Base-by-base conservation (phyloP, 1,284 basidiomycete species). In the Cerioporus squamosus region DNA sequence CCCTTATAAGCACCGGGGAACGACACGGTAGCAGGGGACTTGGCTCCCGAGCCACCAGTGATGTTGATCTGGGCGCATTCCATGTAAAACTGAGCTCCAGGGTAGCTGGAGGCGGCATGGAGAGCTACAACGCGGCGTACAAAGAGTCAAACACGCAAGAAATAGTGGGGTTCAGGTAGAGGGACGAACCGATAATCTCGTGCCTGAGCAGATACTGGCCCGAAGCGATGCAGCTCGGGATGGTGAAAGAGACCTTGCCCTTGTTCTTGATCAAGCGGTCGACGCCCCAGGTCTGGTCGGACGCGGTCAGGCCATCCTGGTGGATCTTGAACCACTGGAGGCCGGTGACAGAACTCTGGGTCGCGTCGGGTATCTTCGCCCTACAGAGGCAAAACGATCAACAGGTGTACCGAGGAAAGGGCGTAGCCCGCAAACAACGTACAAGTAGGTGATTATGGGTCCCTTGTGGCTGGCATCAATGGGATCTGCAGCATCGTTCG, bases 21-120 rank as follows among this genome's bases (percentile, higher is more conserved):
- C 57, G 74, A 76, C 33, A 82, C 81, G 15, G 79, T 81, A 12
- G 78, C 72, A 3, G 81, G 81, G 8, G 67, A 68, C 14, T 76
- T 74, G 55, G 66, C 76, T 22, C 81, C 80, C 45, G 63, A 75
- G 7, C 81, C 80, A 18, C 81, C 81, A 12, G 79, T 81, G 53
- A 84, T 76, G 53, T 78, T 64, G 53, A 83, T 68, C 63, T 82
- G 81, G 14, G 79, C 80, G 53, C 80, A 82, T 66, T 81, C 79
- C 80, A 81, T 80, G 78, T 82, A 82, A 67, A 84, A 72, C 60
- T 84, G 82, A 38, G 83, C 82, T 40, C 82, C 82, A 24, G 81
- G 81, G 65, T 82, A 81, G 15, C 60, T 71, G 6, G 64, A 60
- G 5, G 76, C 80, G 15, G 68, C 76, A 65, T 81, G 79, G 23